Conservation (phyloP, 805 yeast genomes). For the Candida parachauliodes region DNA sequence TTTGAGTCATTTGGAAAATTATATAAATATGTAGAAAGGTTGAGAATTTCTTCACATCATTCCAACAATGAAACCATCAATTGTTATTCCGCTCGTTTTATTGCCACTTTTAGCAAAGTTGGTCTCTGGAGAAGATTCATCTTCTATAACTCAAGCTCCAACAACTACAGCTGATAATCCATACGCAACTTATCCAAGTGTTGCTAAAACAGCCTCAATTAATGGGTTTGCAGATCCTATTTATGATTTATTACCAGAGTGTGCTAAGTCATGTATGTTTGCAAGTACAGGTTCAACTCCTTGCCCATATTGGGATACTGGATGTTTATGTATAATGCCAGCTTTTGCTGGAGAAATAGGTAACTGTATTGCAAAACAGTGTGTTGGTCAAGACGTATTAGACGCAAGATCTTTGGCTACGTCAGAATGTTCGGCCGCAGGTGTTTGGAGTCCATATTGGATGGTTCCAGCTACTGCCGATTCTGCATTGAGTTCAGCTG, state of each 20-base stretch:
- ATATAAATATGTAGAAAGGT: no score
- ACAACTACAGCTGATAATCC: slow-evolving; percentile 5
- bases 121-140: slow-evolving; percentile 2
- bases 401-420: slow-evolving; percentile 26
- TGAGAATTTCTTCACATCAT: background rate
- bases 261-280: slow-evolving; percentile 37
- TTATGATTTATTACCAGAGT: slow-evolving; percentile 32
- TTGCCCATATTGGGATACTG: slow-evolving; percentile 44
- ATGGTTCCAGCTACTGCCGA: slow-evolving; percentile 14
- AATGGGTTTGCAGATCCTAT: slow-evolving; percentile 33
- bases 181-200: slow-evolving; percentile 26
- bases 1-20: no score
- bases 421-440: slow-evolving; percentile 18
- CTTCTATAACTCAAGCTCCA: slow-evolving; percentile 1
- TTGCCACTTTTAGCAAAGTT: background rate
- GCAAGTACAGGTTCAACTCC: slow-evolving; percentile 40
- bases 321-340: slow-evolving; percentile 43
- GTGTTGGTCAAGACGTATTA: slow-evolving; percentile 28
- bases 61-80: slow-evolving; percentile 6
- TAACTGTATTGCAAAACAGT: slow-evolving; percentile 34
- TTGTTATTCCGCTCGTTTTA: slow-evolving; percentile 7
- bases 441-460: slow-evolving; percentile 32
- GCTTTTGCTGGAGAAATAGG: slow-evolving; percentile 30
- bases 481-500: slow-evolving; percentile 20
- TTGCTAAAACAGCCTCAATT: slow-evolving; percentile 44